Evolutionary conservation across 208 protist genomes (phyloP), one percentile per base, ranked within the genome.

Genomic region (Leishmania martiniquensis): DNA sequence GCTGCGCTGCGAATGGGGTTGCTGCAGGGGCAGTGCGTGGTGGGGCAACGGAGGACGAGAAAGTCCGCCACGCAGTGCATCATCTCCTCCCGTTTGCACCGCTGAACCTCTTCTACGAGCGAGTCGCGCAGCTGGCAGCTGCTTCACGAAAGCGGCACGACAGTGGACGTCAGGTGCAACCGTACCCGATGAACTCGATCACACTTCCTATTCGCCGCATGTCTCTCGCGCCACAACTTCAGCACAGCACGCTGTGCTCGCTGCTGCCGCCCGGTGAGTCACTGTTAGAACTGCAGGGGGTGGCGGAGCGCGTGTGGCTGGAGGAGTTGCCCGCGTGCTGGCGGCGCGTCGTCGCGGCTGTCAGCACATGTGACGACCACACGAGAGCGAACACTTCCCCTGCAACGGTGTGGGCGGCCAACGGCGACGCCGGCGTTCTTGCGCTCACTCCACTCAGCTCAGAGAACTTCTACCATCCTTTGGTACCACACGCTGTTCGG

Each of bases 391-490:
- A 12, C 65, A 12, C 42, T 42, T 49, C 42, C 22, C 1, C 65
- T 69, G 65, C 42, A 29, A 25, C 32, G 65, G 25, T 47, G 65
- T 25, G 2, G n/a, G 37, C 2, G 42, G 25, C 22, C 42, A 29
- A 34, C 12, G 29, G n/a, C 42, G 32, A 44, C 44, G 25, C 20
- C 39, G 55, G 32, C 59, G 25, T 4, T 59, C 39, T n/a, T 37
- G 0, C 45, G 39, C 54, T 73, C 13, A 76, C 80, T 34, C 72
- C 34, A 39, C 72, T 76, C 39, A 65, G 72, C 32, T 15, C 12
- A 54, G 25, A 54, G 37, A 95, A 93, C 77, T 94, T 96, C 70
- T 94, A 89, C 77, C 81, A 85, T 49, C 83, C 84, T 9, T 65
- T 68, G 45, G 78, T 91, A 62, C 85, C 92, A 13, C 77, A 92